Base-by-base conservation (phyloP, 805 yeast species). In the Tetrapisispora pingtungensis region DNA sequence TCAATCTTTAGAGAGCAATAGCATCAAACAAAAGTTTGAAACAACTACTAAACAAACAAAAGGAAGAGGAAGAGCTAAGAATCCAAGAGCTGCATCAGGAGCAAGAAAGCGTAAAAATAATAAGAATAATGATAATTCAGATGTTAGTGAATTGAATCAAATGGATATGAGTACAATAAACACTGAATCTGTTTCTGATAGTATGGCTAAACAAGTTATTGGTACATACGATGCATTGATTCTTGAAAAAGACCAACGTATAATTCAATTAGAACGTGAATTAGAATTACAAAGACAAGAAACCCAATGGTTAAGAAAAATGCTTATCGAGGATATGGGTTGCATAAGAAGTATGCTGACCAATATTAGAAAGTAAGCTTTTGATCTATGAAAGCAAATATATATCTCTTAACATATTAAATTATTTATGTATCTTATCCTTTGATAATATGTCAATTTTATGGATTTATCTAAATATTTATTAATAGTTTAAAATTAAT, bases 301-400 rank as follows among this genome's bases (percentile, higher is more conserved):
- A 41, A 59, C 62, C 1, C 56, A 54, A 34, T 62, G 67, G 67
- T 45, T 62, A 33, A 56, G 64, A 36, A 62, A 62, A 42, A 57
- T 62, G 63, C 47, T 62, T 22, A 58, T 61, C 32, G 67, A 62
- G 43, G 67, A 62, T 41, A 56, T 62, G 64, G 65, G 64, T 4
- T 57, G 62, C 48, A 55, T 62, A 3, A 45, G 66, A 47, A 57
- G 64, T 41, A 46, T 61, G 45, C 42, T 61, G 10, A 54, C 55
- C 18, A 59, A 59, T 41, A 48, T 56, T 13, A 40, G 51, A 40
- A 53, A 51, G 19, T 51, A 44, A 41, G 22, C 26, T 24, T 22
- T 14, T 18, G 3, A 19, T n/a, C 19, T 19, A 22, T 22, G 7
- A 22, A 6, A 6, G 8, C 5, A 22, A 22, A 6, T 22, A 22